Evolutionary conservation across 805 yeast genomes (phyloP).

Genomic region (Starmerella floricola): DNA sequence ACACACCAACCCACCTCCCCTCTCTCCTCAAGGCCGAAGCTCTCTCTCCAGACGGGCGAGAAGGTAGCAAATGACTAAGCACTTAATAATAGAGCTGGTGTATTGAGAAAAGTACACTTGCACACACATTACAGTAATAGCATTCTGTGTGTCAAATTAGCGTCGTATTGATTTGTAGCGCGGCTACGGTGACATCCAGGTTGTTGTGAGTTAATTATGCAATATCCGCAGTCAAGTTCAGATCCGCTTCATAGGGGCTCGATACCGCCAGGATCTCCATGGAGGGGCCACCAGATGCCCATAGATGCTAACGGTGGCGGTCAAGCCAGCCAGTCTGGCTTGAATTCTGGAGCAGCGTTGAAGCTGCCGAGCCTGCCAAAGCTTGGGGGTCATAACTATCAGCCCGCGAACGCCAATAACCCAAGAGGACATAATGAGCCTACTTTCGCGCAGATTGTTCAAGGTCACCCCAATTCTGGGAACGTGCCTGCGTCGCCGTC

Average conservation of each 20-base stretch:
- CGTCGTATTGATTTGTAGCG: no score
- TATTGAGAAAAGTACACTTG: no score
- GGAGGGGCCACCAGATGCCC: slow-evolving; percentile 12
- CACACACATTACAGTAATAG: no score
- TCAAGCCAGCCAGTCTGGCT: background rate
- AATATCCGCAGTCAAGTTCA: slow-evolving; percentile 1
- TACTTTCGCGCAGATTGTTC: slow-evolving; percentile 19
- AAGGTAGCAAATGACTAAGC: no score
- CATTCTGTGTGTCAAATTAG: no score
- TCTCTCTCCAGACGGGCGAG: no score
- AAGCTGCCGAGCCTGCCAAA: slow-evolving; percentile 18
- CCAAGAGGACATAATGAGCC: background rate
- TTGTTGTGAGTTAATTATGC: background rate
- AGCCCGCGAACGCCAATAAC: background rate
- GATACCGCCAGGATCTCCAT: slow-evolving; percentile 17
- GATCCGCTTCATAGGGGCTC: slow-evolving; percentile 3
- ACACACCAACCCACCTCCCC: no score
- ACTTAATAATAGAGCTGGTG: no score
- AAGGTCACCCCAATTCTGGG: slow-evolving; percentile 13
- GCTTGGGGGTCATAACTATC: slow-evolving; percentile 12
- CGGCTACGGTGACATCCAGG: no score
- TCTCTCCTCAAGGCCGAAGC: no score
- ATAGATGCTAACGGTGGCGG: background rate
- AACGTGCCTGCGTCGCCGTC: background rate
- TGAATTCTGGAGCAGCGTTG: slow-evolving; percentile 6